phyloP scores from a whole-genome alignment of 2,329 filamentous ascomycete species.

The Harringtonia lauricola region DNA sequence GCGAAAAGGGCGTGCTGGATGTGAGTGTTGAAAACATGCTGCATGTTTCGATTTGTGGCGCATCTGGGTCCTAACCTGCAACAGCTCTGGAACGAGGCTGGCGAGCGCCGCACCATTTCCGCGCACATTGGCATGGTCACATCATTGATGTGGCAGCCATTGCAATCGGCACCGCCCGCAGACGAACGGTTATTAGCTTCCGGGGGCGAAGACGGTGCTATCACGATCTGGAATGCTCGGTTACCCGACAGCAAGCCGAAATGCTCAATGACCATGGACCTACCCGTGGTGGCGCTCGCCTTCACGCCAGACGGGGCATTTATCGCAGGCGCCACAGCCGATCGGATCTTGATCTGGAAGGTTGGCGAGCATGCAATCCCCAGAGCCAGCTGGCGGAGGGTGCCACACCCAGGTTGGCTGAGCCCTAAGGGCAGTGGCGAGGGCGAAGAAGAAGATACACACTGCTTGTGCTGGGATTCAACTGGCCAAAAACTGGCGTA shows the following conservation, averaged over 20 bases:
- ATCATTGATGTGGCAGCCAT: slow-evolving; percentile 49
- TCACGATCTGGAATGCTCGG: slow-evolving; percentile 51
- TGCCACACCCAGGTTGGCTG: slow-evolving; percentile 44
- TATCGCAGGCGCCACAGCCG: slow-evolving; percentile 49
- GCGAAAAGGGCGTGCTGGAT: slow-evolving; percentile 48
- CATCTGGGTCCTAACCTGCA: neutral
- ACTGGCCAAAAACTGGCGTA: slow-evolving; percentile 52
- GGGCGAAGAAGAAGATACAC: slow-evolving; percentile 47
- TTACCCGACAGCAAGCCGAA: slow-evolving; percentile 42
- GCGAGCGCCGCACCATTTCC: slow-evolving; percentile 42
- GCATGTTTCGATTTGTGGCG: neutral
- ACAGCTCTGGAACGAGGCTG: slow-evolving; percentile 44
- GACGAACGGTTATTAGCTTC: slow-evolving; percentile 49
- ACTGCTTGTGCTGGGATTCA: slow-evolving; percentile 52
- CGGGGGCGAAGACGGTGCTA: slow-evolving; percentile 50
- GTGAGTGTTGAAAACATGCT: slow-evolving; percentile 28
- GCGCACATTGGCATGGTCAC: slow-evolving; percentile 50
- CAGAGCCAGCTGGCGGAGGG: slow-evolving; percentile 47
- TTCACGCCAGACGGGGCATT: slow-evolving; percentile 55
- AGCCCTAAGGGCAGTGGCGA: slow-evolving; percentile 43
- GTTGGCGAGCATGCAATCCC: slow-evolving; percentile 47
- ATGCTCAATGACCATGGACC: slow-evolving; percentile 48
- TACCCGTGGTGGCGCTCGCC: slow-evolving; percentile 44
- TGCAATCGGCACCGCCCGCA: slow-evolving; percentile 25
- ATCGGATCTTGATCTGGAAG: slow-evolving; percentile 53